phyloP scores from a whole-genome alignment of 257 asterid species.

The Capsicum pubescens region DNA sequence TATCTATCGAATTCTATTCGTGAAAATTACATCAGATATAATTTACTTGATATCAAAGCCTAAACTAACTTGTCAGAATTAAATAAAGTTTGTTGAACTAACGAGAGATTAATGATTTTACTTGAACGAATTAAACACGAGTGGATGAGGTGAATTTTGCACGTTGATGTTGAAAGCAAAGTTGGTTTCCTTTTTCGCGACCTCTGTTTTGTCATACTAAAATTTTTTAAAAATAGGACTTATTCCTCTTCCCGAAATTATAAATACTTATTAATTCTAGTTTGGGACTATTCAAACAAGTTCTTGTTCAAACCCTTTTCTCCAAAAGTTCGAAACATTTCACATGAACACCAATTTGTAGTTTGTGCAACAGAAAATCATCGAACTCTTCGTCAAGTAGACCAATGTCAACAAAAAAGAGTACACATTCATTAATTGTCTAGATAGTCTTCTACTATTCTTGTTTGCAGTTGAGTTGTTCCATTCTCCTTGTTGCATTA shows the following conservation, averaged over 20 bases:
- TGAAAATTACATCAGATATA: too few relatives aligned
- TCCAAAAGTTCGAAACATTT: not conserved
- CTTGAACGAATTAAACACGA: not conserved
- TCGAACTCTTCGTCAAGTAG: not conserved
- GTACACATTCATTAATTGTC: too few relatives aligned
- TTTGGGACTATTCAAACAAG: not conserved
- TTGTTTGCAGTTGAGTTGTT: not conserved
- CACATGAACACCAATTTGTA: not conserved
- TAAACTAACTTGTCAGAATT: not conserved
- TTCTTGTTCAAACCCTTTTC: not conserved
- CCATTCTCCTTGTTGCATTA: not conserved
- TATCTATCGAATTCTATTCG: too few relatives aligned
- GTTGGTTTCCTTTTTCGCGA: not conserved
- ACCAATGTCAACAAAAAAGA: too few relatives aligned
- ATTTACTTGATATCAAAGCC: too few relatives aligned
- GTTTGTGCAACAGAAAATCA: not conserved
- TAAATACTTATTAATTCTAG: not conserved
- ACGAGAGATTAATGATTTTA: not conserved
- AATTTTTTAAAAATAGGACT: not conserved
- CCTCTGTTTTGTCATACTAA: not conserved
- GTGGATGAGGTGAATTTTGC: conserved; percentile 2
- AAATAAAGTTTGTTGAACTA: conserved; percentile 19
- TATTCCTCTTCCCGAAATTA: not conserved
- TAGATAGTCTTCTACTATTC: not conserved
- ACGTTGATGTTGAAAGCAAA: not conserved